Base-by-base conservation (phyloP, 129 eudicot species). In the Saussurea involucrata region DNA sequence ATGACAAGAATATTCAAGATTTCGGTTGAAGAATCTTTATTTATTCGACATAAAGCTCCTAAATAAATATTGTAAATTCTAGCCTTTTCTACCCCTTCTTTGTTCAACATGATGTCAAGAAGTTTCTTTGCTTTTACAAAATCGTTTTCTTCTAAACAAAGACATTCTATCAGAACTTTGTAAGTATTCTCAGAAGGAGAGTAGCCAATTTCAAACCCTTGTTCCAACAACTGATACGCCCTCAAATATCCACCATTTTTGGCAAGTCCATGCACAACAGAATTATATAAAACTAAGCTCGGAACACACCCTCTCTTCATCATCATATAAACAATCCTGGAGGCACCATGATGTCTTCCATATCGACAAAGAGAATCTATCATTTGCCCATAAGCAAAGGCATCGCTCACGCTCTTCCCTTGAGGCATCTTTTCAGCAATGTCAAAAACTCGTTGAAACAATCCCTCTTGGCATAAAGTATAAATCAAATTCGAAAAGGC, bases 281-380 rank as follows among this genome's bases (percentile, higher is more conserved):
- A 76, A 79, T 95, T 89, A 72, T 91, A 91, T 0, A 92, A 91
- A 58, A 82, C 83, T 61, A 81, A 68, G 73, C 98, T 85, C 15
- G 96, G 97, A 1, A 40, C 73, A 24, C 68, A 63, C 28, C 91
- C 92, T 71, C 81, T 84, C 79, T 87, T 91, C 74, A 84, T 86
- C 98, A 91, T 95, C 49, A 95, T 83, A 81, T 95, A 90, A 42
- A 86, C 86, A 27, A 95, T 88, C 83, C 97, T 92, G 0, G 99
- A 85, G 4, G 99, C 99, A 37, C 92, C 97, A 71, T 92, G 90
- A 69, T 80, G 80, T 85, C 90, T 86, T 75, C 87, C 92, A 71
- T 60, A 85, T 76, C 73, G 78, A 82, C 97, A 92, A 13, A 95
- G 86, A 1, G 99, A 85, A 77, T 95, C 90, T 49, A 95, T 83